Evolutionary conservation across 139 green algal genomes (phyloP), one percentile per base, ranked within the genome.

Genomic region (Pycnococcus provasolii): DNA sequence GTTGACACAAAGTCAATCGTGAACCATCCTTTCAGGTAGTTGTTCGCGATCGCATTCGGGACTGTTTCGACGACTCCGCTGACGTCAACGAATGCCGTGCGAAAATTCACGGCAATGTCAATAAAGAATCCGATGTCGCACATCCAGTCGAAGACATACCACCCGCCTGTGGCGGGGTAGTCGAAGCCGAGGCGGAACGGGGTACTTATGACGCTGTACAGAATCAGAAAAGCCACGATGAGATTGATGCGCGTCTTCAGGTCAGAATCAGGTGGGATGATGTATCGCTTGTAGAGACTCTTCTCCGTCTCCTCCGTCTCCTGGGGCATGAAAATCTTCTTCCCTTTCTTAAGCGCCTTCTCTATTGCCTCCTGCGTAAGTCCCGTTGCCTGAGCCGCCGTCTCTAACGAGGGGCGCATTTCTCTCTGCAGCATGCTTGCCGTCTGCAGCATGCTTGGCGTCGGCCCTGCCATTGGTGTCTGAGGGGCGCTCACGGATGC

Each of bases 101-200:
- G 45, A 43, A 72, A 72, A n/a, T 65, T 65, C 13, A 72, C 11
- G 42, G 65, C 51, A n/a, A 72, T 57, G 53, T 72, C 66, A 5
- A 72, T 43, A 6, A 13, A 65, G 42, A 65, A 72, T 6, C 54
- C 64, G 41, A 53, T 3, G 41, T 72, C 66, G 42, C 64, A 37
- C 40, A 64, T 26, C 4, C 50, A 64, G 4, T 72, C 66, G 39
- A 53, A 58, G 4, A 44, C 3, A 26, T 59, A 72, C 66, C 66
- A 72, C 3, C 41, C 53, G 42, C 42, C 66, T 4, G 15, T 54
- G 4, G 55, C 54, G 42, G 40, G 42, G 4, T 45, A 8, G 54
- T 62, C 40, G 53, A 72, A 72, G 7, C 53, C 66, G 39, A 72
- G 15, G 3, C 66, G 66, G 45, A 59, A 66, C 41, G 66, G 66